Base-by-base conservation (phyloP, 371 early-diverging fungal genomes). In the Mortierella sp. region DNA sequence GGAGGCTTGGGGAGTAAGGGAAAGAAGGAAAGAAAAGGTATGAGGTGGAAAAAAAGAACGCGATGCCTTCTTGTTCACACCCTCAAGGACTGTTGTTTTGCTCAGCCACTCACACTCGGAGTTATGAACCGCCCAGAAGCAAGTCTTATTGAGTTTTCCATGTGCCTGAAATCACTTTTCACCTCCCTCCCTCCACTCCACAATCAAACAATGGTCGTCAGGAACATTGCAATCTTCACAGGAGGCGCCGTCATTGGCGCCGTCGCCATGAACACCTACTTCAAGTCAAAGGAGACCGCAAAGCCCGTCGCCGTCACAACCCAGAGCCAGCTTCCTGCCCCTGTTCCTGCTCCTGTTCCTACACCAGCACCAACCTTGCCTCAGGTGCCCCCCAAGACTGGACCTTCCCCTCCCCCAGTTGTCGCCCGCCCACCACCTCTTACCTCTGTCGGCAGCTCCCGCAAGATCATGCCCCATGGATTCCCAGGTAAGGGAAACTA, bases 231-330 rank as follows among this genome's bases (percentile, higher is more conserved):
- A 26, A 52, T 78, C 48, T 83, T 83, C 73, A 63, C 83, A 26
- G 83, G 83, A 64, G 83, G 83, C 14, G 83, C 83, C 45, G 70
- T 78, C 67, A 61, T 83, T 39, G 83, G 83, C 29, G 83, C 79
- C n/a, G 75, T 75, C 44, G 79, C 83, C 58, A 55, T 75, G 67
- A 69, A 58, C 26, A 55, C 73, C 22, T 83, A 78, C 79, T 67
- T 78, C 73, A 83, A 83, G 61, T 74, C 75, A 40, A 74, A 77
- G 71, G 41, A 73, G 19, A 69, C 71, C 10, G 29, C 75, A 39
- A 63, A 58, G 19, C 75, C 78, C 39, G 71, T 69, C 5, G 66
- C 71, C 16, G 34, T 70, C 34, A 52, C 71, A 10, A 41, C 68
- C 19, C 65, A 64, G 16, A 39, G 16, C 48, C 52, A 40, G 53